phyloP scores from a whole-genome alignment of 495 filamentous ascomycete species.

The Neurospora sp. region DNA sequence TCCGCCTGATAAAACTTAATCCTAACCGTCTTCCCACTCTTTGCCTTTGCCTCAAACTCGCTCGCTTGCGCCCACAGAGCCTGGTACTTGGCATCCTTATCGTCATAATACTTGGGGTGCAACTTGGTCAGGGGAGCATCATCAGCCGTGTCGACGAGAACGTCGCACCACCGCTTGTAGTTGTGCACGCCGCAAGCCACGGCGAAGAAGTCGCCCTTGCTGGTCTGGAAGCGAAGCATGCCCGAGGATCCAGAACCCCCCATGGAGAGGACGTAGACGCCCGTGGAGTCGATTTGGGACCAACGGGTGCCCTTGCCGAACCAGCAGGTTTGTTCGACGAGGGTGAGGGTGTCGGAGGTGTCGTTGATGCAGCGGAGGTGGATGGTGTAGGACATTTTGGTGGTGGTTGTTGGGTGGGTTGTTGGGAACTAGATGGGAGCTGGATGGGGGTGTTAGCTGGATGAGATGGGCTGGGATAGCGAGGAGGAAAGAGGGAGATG shows the following conservation, averaged over 20 bases:
- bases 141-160: neutral
- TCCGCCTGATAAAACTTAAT: conserved; percentile 2
- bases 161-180: conserved; percentile 8
- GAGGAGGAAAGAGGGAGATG: neutral
- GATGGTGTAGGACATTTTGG: conserved; percentile 1
- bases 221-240: conserved; percentile 2
- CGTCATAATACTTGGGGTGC: conserved; percentile 4
- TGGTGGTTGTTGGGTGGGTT: neutral
- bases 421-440: neutral
- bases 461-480: neutral
- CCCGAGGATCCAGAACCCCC: neutral
- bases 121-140: neutral
- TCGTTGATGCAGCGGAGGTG: conserved; percentile 4
- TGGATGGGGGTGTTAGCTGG: neutral
- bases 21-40: neutral
- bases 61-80: conserved; percentile 2
- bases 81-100: conserved; percentile 6
- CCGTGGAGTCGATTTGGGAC: neutral
- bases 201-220: conserved; percentile 2
- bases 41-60: neutral
- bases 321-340: conserved; percentile 5
- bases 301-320: conserved; percentile 1
- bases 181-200: conserved; percentile 5
- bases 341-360: neutral
- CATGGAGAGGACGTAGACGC: neutral